These are phyloP conservation scores for Linum usitatissimum DNA, from an alignment of 345 rosid species.

Conservation along the genomic window DNA sequence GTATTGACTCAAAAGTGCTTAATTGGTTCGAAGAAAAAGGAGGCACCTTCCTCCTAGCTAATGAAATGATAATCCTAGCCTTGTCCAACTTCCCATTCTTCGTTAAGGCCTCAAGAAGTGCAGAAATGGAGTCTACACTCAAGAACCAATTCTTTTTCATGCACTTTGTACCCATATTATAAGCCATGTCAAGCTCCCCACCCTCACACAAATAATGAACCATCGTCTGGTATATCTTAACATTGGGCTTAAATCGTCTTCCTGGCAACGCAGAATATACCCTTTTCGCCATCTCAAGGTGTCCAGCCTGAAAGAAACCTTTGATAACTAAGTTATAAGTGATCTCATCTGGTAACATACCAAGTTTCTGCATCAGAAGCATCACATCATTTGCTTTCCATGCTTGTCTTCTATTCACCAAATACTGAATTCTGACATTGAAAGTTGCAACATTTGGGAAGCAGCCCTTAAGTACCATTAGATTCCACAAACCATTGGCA, in stretches of 20 bases:
- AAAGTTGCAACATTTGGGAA: conserved; percentile 62
- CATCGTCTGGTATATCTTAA: conserved; percentile 68
- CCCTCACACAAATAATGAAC: conserved; percentile 64
- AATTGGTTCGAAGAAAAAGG: conserved; percentile 48
- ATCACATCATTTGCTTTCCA: conserved; percentile 64
- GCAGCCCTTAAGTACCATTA: conserved; percentile 63
- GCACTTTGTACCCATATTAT: conserved; percentile 60
- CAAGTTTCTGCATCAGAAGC: conserved; percentile 47
- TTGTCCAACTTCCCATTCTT: conserved; percentile 33
- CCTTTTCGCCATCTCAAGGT: conserved; percentile 66
- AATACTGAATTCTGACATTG: conserved; percentile 63
- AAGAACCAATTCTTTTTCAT: conserved; percentile 57
- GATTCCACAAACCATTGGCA: conserved; percentile 76
- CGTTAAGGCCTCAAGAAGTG: conserved; percentile 49
- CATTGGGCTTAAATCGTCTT: conserved; percentile 42
- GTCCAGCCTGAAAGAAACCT: conserved; percentile 57
- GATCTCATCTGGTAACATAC: conserved; percentile 49
- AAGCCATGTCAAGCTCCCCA: conserved; percentile 47
- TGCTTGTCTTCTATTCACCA: conserved; percentile 46
- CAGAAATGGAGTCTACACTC: conserved; percentile 42
- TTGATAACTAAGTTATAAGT: conserved; percentile 74
- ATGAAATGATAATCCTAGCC: conserved; percentile 38
- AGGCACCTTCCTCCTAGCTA: conserved; percentile 40
- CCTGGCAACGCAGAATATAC: conserved; percentile 53
- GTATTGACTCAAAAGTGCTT: conserved; percentile 27